Conservation (phyloP, 1,284 basidiomycete genomes). For the Irpex sp. region DNA sequence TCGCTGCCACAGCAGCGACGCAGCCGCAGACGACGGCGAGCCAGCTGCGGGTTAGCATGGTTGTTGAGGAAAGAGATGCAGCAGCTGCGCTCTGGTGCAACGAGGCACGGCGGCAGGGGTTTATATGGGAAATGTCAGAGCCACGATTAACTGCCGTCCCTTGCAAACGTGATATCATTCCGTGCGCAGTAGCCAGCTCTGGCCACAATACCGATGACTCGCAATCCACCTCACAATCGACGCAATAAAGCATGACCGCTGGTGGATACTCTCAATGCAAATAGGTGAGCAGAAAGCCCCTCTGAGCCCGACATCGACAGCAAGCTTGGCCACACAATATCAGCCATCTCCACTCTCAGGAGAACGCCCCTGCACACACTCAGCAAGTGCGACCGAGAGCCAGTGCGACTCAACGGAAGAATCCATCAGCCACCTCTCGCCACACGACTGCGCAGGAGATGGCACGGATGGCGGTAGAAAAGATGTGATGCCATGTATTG, state of each 20-base stretch:
- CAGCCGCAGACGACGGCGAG: conserved; percentile 18
- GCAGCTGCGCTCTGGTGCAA: conserved; percentile 1
- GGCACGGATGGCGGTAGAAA: not conserved
- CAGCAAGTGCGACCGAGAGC: not conserved
- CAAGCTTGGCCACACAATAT: not conserved
- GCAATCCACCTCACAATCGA: not conserved
- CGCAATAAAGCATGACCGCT: not conserved
- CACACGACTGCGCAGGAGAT: not conserved
- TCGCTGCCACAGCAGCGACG: conserved; percentile 19
- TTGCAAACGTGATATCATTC: not conserved
- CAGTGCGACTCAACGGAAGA: not conserved
- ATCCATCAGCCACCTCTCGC: not conserved
- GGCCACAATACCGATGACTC: not conserved
- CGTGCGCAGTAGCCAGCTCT: not conserved
- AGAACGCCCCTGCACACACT: not conserved
- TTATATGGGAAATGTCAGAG: not conserved
- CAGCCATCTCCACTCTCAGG: not conserved
- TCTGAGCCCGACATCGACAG: not conserved
- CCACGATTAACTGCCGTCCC: not conserved
- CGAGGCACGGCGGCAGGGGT: not conserved
- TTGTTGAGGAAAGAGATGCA: not conserved
- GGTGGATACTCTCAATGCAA: not conserved
- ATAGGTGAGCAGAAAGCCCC: not conserved
- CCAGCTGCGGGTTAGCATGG: conserved; percentile 14
- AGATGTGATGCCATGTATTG: conserved; percentile 1